phyloP scores from a whole-genome alignment of 225 moss, liverwort and hornwort species.

The Sphagnum contortum region DNA sequence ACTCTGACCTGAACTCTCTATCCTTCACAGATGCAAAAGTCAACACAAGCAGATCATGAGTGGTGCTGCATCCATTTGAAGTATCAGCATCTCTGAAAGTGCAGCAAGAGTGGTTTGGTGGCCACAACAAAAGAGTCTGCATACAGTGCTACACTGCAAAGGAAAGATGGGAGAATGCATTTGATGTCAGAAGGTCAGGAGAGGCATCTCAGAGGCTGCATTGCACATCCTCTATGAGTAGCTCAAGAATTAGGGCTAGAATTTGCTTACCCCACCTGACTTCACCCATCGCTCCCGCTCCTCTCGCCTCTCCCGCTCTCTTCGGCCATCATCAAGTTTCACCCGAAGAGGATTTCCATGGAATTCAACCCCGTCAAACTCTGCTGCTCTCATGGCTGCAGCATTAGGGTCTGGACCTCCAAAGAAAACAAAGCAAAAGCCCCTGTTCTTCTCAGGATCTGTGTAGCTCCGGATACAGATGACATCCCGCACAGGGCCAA shows the following conservation, averaged over 20 bases:
- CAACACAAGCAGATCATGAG: too few relatives aligned
- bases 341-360: conserved; percentile 40
- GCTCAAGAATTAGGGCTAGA: too few relatives aligned
- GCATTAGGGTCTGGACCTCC: conserved; percentile 50
- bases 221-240: too few relatives aligned
- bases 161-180: too few relatives aligned
- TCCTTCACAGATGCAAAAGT: conserved; percentile 9
- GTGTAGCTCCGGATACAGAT: conserved; percentile 59
- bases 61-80: too few relatives aligned
- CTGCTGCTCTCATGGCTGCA: conserved; percentile 48
- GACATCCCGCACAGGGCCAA: conserved; percentile 59
- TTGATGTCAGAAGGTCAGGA: too few relatives aligned
- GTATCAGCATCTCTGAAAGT: too few relatives aligned
- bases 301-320: conserved; percentile 60
- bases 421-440: conserved; percentile 64
- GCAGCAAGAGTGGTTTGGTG: too few relatives aligned
- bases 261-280: conserved; percentile 32
- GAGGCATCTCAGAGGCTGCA: too few relatives aligned
- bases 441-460: conserved; percentile 55
- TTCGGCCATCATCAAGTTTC: conserved; percentile 69
- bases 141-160: too few relatives aligned
- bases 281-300: conserved; percentile 57
- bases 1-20: conserved; percentile 42
- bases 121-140: too few relatives aligned
- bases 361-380: conserved; percentile 54